phyloP scores from a whole-genome alignment of 352 stramenopile genomes.

The Globisporangium takayamanum region DNA sequence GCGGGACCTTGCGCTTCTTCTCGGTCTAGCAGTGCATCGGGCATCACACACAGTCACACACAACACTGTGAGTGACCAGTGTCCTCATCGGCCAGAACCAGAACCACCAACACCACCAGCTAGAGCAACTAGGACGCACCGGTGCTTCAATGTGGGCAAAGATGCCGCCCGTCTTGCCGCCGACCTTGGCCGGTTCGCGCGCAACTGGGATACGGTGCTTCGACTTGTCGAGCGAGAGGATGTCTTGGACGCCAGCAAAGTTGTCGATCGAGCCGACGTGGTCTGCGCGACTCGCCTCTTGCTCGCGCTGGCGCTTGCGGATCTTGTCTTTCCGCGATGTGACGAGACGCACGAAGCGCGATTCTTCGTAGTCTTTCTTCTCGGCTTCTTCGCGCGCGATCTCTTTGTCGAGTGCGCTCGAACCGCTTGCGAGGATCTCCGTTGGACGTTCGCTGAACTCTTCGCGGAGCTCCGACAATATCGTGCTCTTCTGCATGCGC shows the following conservation, averaged over 20 bases:
- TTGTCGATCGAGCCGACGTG: constrained; percentile 84
- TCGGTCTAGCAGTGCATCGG: constrained; percentile 25
- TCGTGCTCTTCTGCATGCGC: constrained; percentile 78
- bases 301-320: constrained; percentile 78
- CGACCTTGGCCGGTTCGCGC: constrained; percentile 44
- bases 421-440: constrained; percentile 61
- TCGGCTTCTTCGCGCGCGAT: constrained; percentile 74
- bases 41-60: neutral
- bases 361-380: constrained; percentile 83
- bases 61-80: neutral
- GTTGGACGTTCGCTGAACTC: constrained; percentile 79
- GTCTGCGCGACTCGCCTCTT: constrained; percentile 63
- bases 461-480: constrained; percentile 77
- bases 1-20: constrained; percentile 53
- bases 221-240: constrained; percentile 61
- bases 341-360: constrained; percentile 79
- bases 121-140: constrained; percentile 19
- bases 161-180: constrained; percentile 76
- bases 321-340: constrained; percentile 87
- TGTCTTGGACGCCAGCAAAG: constrained; percentile 76
- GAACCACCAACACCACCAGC: neutral
- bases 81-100: neutral
- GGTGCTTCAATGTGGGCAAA: constrained; percentile 71
- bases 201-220: constrained; percentile 63
- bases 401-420: constrained; percentile 71